Conservation (phyloP, 2,329 filamentous ascomycete species). For the Nemania bipapillata region DNA sequence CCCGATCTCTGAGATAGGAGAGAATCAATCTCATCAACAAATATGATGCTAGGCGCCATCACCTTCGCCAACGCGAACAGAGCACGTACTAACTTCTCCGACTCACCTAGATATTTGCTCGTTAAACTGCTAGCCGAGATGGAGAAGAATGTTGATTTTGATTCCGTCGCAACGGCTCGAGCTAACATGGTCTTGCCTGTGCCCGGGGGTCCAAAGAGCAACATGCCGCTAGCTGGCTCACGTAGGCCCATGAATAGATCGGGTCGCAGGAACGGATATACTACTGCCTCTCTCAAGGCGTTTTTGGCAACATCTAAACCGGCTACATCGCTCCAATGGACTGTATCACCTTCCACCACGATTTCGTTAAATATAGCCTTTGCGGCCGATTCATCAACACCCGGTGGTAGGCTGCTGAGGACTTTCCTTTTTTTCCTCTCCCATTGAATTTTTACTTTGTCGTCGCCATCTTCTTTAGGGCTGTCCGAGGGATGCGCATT, state of each 20-base stretch:
- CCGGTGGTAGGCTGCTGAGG: conserved; percentile 80
- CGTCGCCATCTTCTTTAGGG: conserved; percentile 55
- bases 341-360: conserved; percentile 91
- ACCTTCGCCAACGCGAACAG: conserved; percentile 89
- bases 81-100: conserved; percentile 93
- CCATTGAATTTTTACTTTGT: conserved; percentile 63
- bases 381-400: conserved; percentile 83
- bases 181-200: conserved; percentile 99
- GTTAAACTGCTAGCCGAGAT: conserved; percentile 95
- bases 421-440: conserved; percentile 71
- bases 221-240: conserved; percentile 93
- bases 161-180: conserved; percentile 92
- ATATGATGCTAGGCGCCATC: conserved; percentile 94
- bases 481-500: conserved; percentile 62
- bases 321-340: conserved; percentile 93
- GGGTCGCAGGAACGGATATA: conserved; percentile 94
- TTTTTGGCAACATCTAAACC: conserved; percentile 90
- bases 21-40: conserved; percentile 98
- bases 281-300: conserved; percentile 92
- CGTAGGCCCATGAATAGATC: conserved; percentile 95
- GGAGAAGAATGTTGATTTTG: conserved; percentile 93
- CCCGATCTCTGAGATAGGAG: conserved; percentile 85
- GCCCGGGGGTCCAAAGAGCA: conserved; percentile 95
- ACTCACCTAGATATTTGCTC: conserved; percentile 95
- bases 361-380: conserved; percentile 97